Percentiles rank a stretch among this genome's conserved stretches.
These are phyloP conservation scores for Fusarium proliferatum DNA, from an alignment of 2,329 filamentous ascomycete species.

Conservation along the genomic window DNA sequence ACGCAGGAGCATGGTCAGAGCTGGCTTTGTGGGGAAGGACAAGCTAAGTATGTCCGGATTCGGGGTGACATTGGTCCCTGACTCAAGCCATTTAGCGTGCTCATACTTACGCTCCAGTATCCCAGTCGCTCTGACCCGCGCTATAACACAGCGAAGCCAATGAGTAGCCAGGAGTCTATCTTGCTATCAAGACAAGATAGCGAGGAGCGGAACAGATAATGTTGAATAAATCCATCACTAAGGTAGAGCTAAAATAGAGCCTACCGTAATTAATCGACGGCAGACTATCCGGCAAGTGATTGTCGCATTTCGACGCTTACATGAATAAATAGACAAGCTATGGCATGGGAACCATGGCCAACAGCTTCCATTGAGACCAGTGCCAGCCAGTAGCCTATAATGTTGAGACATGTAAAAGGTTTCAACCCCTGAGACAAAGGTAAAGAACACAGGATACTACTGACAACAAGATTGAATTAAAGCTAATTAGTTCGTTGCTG, in stretches of 20 bases:
- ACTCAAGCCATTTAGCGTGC: background rate
- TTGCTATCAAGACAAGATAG: background rate
- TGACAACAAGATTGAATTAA: accelerated
- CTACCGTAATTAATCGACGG: accelerated
- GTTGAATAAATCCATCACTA: accelerated
- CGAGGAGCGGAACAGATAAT: accelerated
- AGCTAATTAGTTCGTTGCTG: too few species aligned
- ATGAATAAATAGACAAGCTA: too few species aligned
- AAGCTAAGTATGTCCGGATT: background rate
- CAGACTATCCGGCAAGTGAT: too few species aligned
- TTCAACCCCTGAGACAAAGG: too few species aligned
- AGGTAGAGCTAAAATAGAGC: too few species aligned
- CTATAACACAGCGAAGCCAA: accelerated
- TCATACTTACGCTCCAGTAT: background rate
- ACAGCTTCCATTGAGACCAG: too few species aligned
- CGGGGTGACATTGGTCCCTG: background rate
- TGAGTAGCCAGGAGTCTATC: background rate
- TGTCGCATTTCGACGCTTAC: accelerated
- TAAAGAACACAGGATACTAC: accelerated
- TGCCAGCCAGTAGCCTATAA: accelerated
- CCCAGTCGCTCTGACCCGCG: accelerated
- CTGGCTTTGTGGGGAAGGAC: background rate
- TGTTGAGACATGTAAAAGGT: too few species aligned
- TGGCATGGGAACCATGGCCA: too few species aligned
- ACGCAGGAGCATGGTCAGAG: background rate